Percentiles rank a stretch among this genome's conserved stretches.
Evolutionary conservation across 306 rosid genomes (phyloP).

Genomic region (Comarum palustre): DNA sequence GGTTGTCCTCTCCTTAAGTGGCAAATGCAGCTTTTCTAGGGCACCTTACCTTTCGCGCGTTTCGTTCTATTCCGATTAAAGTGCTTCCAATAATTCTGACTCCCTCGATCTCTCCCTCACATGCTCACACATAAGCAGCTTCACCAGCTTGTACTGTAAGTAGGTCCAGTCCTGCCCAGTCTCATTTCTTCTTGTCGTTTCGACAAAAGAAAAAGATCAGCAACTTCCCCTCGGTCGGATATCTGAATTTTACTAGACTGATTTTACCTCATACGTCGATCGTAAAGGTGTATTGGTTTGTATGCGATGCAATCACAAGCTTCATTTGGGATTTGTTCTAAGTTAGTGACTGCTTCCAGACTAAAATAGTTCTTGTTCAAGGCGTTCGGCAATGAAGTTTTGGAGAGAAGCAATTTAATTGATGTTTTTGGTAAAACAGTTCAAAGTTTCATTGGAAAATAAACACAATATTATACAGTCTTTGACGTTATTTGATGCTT

Average conservation of each 20-base stretch:
- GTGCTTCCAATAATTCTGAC: slow-evolving; percentile 27
- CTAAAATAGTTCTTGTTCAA: too few relatives aligned
- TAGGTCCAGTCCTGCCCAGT: background rate
- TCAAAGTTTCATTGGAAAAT: too few relatives aligned
- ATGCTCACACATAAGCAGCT: slow-evolving; percentile 5
- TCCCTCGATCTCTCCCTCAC: slow-evolving; percentile 1
- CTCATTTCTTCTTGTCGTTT: background rate
- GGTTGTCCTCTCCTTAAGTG: slow-evolving; percentile 60
- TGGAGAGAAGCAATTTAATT: too few relatives aligned
- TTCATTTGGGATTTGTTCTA: too few relatives aligned
- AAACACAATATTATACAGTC: too few relatives aligned
- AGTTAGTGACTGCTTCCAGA: too few relatives aligned
- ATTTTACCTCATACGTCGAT: background rate
- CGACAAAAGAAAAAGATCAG: background rate
- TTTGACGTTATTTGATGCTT: too few relatives aligned
- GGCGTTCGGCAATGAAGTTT: too few relatives aligned
- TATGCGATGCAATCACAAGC: background rate
- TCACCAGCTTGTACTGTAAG: background rate
- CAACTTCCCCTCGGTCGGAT: background rate
- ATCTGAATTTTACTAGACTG: background rate
- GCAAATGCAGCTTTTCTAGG: slow-evolving; percentile 45
- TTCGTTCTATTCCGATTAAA: slow-evolving; percentile 12
- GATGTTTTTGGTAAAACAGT: too few relatives aligned
- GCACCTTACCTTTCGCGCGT: slow-evolving; percentile 18
- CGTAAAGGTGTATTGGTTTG: background rate